Conservation (phyloP, 768 basidiomycete species). For the Lentinula raphanica region DNA sequence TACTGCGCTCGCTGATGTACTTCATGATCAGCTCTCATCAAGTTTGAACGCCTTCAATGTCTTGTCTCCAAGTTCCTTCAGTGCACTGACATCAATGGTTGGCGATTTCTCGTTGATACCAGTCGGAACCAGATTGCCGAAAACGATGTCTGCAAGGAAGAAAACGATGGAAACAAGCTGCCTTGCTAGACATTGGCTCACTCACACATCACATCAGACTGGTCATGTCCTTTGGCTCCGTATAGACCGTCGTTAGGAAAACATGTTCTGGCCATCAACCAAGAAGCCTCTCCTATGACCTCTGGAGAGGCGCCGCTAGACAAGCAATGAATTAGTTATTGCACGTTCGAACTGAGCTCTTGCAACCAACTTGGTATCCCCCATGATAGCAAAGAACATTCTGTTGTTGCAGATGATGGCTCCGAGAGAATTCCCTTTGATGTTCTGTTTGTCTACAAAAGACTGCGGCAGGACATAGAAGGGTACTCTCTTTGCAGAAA, state of each 20-base stretch:
- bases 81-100: constrained; percentile 16
- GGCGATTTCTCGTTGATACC: constrained; percentile 12
- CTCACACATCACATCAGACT: constrained; percentile 19
- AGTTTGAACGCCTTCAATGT: constrained; percentile 13
- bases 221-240: constrained; percentile 18
- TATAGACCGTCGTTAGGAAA: constrained; percentile 16
- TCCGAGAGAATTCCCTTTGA: constrained; percentile 18
- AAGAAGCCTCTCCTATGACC: constrained; percentile 22
- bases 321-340: neutral
- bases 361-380: constrained; percentile 18
- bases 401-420: constrained; percentile 20
- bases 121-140: constrained; percentile 13
- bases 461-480: constrained; percentile 18
- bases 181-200: neutral
- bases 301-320: constrained; percentile 19
- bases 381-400: constrained; percentile 24
- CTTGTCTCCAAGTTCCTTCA: constrained; percentile 18
- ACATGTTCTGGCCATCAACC: constrained; percentile 19
- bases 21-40: too few relatives aligned
- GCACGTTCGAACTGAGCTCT: neutral
- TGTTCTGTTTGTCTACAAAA: constrained; percentile 12
- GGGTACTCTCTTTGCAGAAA: constrained; percentile 20
- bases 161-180: neutral
- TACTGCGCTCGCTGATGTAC: too few relatives aligned
- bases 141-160: constrained; percentile 16